Evolutionary conservation across 2,329 filamentous ascomycete genomes (phyloP).

Genomic region (Exophiala alcalophila): DNA sequence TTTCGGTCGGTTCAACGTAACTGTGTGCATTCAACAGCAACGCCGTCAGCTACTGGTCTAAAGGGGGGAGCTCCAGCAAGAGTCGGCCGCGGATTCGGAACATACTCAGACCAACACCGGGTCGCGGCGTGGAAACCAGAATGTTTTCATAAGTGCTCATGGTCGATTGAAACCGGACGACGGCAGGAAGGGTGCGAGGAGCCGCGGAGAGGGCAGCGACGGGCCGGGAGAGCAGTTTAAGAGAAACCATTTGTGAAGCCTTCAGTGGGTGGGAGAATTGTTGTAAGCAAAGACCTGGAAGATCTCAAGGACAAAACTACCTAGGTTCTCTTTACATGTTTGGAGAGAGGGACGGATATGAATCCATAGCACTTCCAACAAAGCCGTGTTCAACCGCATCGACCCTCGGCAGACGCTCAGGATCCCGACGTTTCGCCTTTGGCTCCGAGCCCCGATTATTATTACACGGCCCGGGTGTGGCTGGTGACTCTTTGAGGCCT

Average conservation of each 20-base stretch:
- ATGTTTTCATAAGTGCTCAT: slow-evolving; percentile 69
- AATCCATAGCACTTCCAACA: not conserved
- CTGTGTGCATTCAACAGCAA: slow-evolving; percentile 44
- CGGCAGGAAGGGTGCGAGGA: slow-evolving; percentile 55
- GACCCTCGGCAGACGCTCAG: slow-evolving; percentile 13
- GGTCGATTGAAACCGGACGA: slow-evolving; percentile 50
- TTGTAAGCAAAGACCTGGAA: not conserved
- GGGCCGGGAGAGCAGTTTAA: slow-evolving; percentile 16
- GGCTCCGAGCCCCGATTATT: too few relatives aligned
- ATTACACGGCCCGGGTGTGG: too few relatives aligned
- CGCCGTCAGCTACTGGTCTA: slow-evolving; percentile 5
- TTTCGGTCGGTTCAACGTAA: slow-evolving; percentile 90
- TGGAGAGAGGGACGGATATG: not conserved
- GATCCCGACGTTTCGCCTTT: slow-evolving; percentile 19
- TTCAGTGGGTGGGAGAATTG: not conserved
- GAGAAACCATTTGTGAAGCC: slow-evolving; percentile 16
- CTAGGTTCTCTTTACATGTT: not conserved
- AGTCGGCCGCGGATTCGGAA: slow-evolving; percentile 1
- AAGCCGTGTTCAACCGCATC: slow-evolving; percentile 2
- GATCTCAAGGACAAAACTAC: slow-evolving; percentile 1
- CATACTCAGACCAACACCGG: slow-evolving; percentile 86
- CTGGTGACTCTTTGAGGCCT: too few relatives aligned
- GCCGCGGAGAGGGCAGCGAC: slow-evolving; percentile 60
- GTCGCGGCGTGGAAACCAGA: slow-evolving; percentile 74
- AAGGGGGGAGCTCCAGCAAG: too few relatives aligned